Evolutionary conservation across 2,329 filamentous ascomycete species (phyloP), one percentile per base, ranked within the genome.

Genomic region (Thelonectria olida): DNA sequence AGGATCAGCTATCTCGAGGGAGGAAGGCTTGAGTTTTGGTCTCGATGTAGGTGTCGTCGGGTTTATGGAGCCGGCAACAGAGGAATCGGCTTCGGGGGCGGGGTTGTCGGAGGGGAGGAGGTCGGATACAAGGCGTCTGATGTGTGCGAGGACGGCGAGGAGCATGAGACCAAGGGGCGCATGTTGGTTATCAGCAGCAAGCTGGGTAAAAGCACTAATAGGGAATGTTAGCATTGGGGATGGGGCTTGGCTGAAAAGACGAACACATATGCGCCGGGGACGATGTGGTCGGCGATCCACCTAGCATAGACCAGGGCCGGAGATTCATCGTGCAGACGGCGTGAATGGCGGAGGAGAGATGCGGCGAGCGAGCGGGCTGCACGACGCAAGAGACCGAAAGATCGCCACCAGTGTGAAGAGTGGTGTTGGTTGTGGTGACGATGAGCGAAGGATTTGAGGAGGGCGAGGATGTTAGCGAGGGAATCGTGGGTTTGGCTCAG

Each of bases 401-500:
- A 86, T 15, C 79, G 74, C 88, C 92, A 98, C 95, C 95, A 99
- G 73, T 88, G 87, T 27, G 89, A 86, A 64, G 85, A 83, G 56
- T 89, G 89, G 77, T 98, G 95, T 79, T 98, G 95, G 80, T 97
- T 98, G 73, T 89, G 90, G 81, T 97, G 96, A 71, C 93, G 92
- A 74, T 92, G 89, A 76, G 90, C 87, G 70, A 96, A 86, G 67
- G 91, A 85, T 71, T 90, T 83, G 44, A 97, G 86, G 47, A 94
- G 78, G 50, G 85, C 75, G 25, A 80, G 68, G 25, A 83, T 72
- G 2, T 80, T 74, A 3, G 69, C 58, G 42, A 87, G 77, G 23
- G 72, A 66, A 48, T 67, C 62, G 53, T 70, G 63, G 41, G 71
- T 61, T 38, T 58, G 57, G 25, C 61, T 45, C 22, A 65, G 55